Conservation (phyloP, 2,329 filamentous ascomycete species). For the Alternaria angustiovoidea region DNA sequence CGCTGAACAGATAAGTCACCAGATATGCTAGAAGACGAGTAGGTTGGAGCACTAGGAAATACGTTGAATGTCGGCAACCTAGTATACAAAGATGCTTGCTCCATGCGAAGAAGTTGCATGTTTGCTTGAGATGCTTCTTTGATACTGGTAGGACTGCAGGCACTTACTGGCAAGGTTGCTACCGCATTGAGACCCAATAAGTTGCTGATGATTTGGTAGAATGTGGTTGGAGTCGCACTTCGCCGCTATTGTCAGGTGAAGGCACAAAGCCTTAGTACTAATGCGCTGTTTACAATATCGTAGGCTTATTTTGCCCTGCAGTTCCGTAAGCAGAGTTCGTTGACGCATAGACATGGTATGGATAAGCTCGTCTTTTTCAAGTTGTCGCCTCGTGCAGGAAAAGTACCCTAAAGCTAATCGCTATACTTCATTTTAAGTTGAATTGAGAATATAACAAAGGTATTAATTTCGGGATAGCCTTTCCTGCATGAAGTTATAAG, state of each 20-base stretch:
- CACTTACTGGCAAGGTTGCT: constrained; percentile 19
- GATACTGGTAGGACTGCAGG: not conserved
- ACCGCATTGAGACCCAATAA: constrained; percentile 20
- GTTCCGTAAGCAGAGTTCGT: constrained; percentile 11
- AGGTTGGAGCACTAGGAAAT: not conserved
- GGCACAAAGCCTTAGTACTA: not conserved
- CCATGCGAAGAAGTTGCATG: not conserved
- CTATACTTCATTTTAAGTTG: too few relatives aligned
- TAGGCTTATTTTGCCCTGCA: constrained; percentile 2
- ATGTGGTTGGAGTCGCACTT: not conserved
- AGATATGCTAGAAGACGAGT: not conserved
- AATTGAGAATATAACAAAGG: not conserved
- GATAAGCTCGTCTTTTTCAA: too few relatives aligned
- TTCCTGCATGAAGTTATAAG: not conserved
- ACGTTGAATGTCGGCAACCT: not conserved
- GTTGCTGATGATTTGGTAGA: not conserved
- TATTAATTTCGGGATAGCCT: not conserved
- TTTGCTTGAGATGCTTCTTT: not conserved
- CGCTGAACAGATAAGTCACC: not conserved
- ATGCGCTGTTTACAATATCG: not conserved
- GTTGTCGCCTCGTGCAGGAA: too few relatives aligned
- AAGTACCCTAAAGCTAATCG: too few relatives aligned
- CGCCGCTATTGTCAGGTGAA: not conserved
- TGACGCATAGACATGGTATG: too few relatives aligned
- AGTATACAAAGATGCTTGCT: not conserved